Evolutionary conservation across 306 rosid species (phyloP).

Genomic region (Quercus glauca): DNA sequence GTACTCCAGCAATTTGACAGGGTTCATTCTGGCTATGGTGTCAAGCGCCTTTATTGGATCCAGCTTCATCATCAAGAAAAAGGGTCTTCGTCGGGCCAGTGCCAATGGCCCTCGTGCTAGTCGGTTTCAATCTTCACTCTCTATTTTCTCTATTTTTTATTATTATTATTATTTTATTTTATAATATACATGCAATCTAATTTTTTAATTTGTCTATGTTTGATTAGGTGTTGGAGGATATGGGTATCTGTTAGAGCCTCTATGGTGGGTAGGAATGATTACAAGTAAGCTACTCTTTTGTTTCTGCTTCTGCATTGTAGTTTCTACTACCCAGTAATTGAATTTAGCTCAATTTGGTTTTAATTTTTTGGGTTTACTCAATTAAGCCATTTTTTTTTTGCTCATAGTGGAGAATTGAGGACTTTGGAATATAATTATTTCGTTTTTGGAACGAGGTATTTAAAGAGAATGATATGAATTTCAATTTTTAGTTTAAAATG

Average conservation of each 20-base stretch:
- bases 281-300: conserved; percentile 52
- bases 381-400: no score
- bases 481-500: no score
- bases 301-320: not conserved
- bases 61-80: conserved; percentile 86
- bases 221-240: conserved; percentile 76
- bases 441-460: no score
- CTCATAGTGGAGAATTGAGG: no score
- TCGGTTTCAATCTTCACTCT: not conserved
- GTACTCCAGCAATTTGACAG: conserved; percentile 68
- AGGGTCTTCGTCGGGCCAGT: conserved; percentile 73
- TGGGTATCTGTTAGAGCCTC: conserved; percentile 77
- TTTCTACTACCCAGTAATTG: not conserved
- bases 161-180: not conserved
- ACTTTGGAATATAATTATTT: no score
- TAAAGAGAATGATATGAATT: no score
- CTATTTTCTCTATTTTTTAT: not conserved
- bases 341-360: not conserved
- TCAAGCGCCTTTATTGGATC: conserved; percentile 88
- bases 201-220: not conserved
- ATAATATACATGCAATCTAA: no score
- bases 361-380: not conserved
- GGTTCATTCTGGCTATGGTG: conserved; percentile 61
- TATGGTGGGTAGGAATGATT: conserved; percentile 93
- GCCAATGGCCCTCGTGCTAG: conserved; percentile 63